Evolutionary conservation across 306 rosid species (phyloP).

Genomic region (Trichosanthes truncata): DNA sequence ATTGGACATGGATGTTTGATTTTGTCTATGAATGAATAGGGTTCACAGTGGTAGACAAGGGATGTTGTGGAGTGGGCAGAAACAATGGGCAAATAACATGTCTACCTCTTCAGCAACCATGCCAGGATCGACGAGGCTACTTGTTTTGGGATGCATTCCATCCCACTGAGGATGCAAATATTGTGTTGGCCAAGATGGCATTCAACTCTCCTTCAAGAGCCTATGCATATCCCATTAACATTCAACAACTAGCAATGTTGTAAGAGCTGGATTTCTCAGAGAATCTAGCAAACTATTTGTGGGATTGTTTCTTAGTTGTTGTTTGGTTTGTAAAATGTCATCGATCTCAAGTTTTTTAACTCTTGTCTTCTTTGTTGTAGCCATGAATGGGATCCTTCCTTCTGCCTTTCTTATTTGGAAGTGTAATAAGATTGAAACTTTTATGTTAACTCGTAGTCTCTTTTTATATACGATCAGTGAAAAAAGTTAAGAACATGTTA

Average conservation of each 20-base stretch:
- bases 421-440: neutral
- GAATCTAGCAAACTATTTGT: neutral
- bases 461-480: neutral
- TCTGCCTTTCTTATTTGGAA: neutral
- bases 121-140: slow-evolving; percentile 51
- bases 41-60: slow-evolving; percentile 71
- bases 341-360: neutral
- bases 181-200: slow-evolving; percentile 39
- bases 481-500: too few species aligned
- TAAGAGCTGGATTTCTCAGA: neutral
- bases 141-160: slow-evolving; percentile 93
- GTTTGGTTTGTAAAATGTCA: neutral
- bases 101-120: slow-evolving; percentile 68
- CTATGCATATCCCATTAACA: slow-evolving; percentile 65
- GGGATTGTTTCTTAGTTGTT: neutral
- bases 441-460: neutral
- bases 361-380: neutral
- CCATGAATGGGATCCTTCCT: neutral
- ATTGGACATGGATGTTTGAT: neutral
- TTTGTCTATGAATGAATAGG: slow-evolving; percentile 26
- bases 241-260: slow-evolving; percentile 55
- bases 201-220: slow-evolving; percentile 31
- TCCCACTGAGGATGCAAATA: slow-evolving; percentile 72
- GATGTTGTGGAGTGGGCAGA: slow-evolving; percentile 86
- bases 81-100: slow-evolving; percentile 92